Evolutionary conservation across 495 filamentous ascomycete genomes (phyloP).

Genomic region (Daldinia bambusicola): DNA sequence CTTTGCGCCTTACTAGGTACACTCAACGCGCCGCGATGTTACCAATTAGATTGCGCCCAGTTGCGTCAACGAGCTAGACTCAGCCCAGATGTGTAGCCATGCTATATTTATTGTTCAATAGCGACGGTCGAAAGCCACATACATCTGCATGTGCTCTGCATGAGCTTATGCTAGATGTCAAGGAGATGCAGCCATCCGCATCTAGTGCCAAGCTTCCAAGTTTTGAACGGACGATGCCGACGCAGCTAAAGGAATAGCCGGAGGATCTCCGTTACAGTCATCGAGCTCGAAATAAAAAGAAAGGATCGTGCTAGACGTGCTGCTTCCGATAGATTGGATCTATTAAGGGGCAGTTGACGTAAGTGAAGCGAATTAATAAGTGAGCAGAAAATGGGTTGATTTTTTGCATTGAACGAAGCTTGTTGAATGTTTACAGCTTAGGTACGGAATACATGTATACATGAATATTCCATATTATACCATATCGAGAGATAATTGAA

Average conservation of each 20-base stretch:
- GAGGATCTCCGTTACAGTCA: background rate
- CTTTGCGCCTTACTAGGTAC: background rate
- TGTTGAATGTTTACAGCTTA: too few relatives aligned
- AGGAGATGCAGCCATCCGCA: constrained; percentile 3
- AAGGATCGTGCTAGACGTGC: background rate
- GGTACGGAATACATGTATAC: too few relatives aligned
- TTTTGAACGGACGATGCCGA: background rate
- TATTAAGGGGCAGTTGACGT: background rate
- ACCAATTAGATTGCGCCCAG: background rate
- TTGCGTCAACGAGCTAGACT: background rate
- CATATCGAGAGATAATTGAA: background rate
- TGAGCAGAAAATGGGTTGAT: background rate
- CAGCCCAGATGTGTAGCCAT: background rate
- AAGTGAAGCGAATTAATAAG: background rate
- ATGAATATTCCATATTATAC: too few relatives aligned
- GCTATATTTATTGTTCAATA: constrained; percentile 7
- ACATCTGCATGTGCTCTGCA: constrained; percentile 1
- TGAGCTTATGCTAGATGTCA: constrained; percentile 5
- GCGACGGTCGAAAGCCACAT: background rate
- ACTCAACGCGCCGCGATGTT: background rate
- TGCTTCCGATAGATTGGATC: background rate
- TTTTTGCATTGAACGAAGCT: background rate
- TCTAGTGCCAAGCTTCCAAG: background rate
- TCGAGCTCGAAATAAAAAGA: background rate
- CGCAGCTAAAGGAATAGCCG: background rate